Conservation (phyloP, 768 basidiomycete species). For the Vararia minispora region DNA sequence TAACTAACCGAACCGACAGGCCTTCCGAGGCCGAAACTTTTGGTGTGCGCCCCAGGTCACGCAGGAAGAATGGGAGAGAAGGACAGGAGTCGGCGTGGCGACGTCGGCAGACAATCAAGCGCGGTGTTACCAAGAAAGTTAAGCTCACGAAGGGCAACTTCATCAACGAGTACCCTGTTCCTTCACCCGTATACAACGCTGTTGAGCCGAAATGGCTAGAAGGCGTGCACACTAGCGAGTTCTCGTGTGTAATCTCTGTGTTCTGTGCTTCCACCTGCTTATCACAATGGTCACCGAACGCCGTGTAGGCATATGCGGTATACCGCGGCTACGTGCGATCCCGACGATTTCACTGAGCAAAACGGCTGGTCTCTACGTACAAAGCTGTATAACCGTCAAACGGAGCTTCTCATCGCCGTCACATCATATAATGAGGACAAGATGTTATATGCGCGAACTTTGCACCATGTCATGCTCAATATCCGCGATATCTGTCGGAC, state of each 20-base stretch:
- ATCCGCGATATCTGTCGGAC: slow-evolving; percentile 95
- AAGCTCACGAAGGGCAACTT: slow-evolving; percentile 88
- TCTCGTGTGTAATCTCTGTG: slow-evolving; percentile 84
- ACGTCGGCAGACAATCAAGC: slow-evolving; percentile 81
- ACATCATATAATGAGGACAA: slow-evolving; percentile 90
- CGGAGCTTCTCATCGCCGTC: slow-evolving; percentile 87
- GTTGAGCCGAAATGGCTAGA: slow-evolving; percentile 64
- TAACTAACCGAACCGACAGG: slow-evolving; percentile 15
- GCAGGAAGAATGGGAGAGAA: slow-evolving; percentile 21
- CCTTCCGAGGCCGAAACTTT: slow-evolving; percentile 43
- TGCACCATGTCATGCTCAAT: slow-evolving; percentile 94
- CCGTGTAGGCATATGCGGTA: slow-evolving; percentile 74
- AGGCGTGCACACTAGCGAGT: slow-evolving; percentile 63
- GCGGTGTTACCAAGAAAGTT: slow-evolving; percentile 90
- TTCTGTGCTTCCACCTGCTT: neutral
- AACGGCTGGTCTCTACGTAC: slow-evolving; percentile 76
- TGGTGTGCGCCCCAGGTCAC: slow-evolving; percentile 37
- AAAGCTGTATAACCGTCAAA: slow-evolving; percentile 75
- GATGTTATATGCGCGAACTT: slow-evolving; percentile 73
- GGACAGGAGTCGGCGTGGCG: slow-evolving; percentile 31
- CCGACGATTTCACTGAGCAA: no score
- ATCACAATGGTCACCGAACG: neutral
- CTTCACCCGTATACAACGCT: slow-evolving; percentile 68
- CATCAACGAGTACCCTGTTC: slow-evolving; percentile 80
- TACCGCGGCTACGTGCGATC: no score